Evolutionary conservation across 306 rosid species (phyloP).

Genomic region (Dalbergia cochinchinensis): DNA sequence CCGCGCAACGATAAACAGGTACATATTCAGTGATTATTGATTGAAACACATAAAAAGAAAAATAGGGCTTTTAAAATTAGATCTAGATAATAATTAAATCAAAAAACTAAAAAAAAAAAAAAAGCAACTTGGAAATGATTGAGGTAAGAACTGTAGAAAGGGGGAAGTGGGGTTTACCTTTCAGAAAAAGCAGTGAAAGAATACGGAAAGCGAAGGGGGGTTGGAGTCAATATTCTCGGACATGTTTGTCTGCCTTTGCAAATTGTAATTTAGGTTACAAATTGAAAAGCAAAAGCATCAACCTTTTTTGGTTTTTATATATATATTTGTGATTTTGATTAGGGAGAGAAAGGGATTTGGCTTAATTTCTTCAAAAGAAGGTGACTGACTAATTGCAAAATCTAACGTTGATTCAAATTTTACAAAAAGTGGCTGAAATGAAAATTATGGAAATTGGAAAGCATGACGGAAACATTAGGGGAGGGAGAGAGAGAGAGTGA

Average conservation of each 20-base stretch:
- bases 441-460: constrained; percentile 24
- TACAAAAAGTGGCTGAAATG: background rate
- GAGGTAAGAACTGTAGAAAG: constrained; percentile 8
- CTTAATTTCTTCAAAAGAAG: background rate
- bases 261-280: constrained; percentile 23
- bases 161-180: constrained; percentile 49
- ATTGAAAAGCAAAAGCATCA: background rate
- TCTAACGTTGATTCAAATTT: background rate
- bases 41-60: constrained; percentile 31
- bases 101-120: too few relatives aligned
- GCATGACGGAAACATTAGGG: background rate
- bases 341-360: constrained; percentile 10
- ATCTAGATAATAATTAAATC: constrained; percentile 36
- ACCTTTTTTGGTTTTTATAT: constrained; percentile 22
- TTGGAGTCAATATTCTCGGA: constrained; percentile 42
- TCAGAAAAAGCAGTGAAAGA: constrained; percentile 41
- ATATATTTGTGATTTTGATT: background rate
- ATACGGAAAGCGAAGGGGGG: constrained; percentile 39
- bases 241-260: constrained; percentile 41
- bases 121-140: background rate
- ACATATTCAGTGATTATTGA: constrained; percentile 28
- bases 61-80: constrained; percentile 35
- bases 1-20: constrained; percentile 34
- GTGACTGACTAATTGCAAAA: constrained; percentile 31
- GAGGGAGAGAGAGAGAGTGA: background rate